Evolutionary conservation across 176 grass and related monocot genomes (phyloP), one percentile per base, ranked within the genome.

Genomic region (Aechmea fasciata): DNA sequence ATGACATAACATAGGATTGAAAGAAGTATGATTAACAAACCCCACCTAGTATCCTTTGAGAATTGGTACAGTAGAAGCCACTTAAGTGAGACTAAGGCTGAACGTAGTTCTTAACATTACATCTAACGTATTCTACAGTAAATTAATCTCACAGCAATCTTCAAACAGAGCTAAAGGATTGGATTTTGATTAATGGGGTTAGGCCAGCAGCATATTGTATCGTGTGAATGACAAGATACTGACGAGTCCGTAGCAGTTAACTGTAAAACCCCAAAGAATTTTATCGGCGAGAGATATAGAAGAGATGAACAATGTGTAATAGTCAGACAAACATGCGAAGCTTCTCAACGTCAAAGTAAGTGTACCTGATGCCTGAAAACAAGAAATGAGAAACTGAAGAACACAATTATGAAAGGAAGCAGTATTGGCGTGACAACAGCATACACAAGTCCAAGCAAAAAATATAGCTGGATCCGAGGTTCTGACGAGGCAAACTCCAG

Each of bases 311-410:
- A 67, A 48, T 13, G 47, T 13, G 41, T 66, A 9, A 19, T 61
- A 61, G 14, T 61, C 20, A 9, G 55, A 19, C 14, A 61, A 15
- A 61, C 9, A 11, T 61, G 20, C 47, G 12, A 9, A 67, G 48
- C 11, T 48, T 17, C 19, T 2, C 47, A 83, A 51, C 63, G 69
- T 23, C 29, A 33, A 26, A 13, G 77, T 23, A 47, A 13, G 78
- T 23, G 14, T 92, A 96, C 93, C 88, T 96, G 93, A 63, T 96
- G 93, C 78, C 93, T 88, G 73, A 96, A 96, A 47, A 96, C 93
- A 70, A 96, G 73, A 78, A 90, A 96, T 11, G 93, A 75, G 3
- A 92, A 85, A 72, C 89, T 80, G 73, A 96, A 96, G 77, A 96
- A 96, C 22, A 89, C 73, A 24, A 96, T 73, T 74, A 96, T 82